Base-by-base conservation (phyloP, 805 yeast species). In the Yarrowia sp. region DNA sequence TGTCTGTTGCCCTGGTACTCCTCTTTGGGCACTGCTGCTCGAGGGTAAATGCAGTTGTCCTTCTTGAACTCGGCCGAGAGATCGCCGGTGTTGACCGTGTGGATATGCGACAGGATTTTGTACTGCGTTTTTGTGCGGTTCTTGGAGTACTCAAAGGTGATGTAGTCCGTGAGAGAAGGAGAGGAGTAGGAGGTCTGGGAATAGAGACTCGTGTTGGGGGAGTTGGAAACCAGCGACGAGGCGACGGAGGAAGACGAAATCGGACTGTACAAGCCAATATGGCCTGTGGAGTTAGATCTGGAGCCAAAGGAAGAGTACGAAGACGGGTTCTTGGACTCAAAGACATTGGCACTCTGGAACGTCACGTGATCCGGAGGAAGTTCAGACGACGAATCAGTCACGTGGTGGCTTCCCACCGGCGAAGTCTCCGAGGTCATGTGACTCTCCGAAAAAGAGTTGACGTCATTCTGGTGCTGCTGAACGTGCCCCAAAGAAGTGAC, bases 11-110 rank as follows among this genome's bases (percentile, higher is more conserved):
- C 83, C 31, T 68, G 71, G 65, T 78, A 79, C 61, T 73, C 73
- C n/a, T 71, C 73, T 1, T 71, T 68, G 0, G 80, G 76, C 6
- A 74, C 78, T 70, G 75, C 73, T 0, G 83, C 83, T n/a, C 78
- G 70, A 8, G 81, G 82, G 63, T 80, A 80, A 5, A 80, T 74
- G 66, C 84, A 78, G 68, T 80, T 80, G 16, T 72, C 72, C 10
- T 42, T 61, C 49, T 73, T 64, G 65, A 80, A 81, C 12, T 70
- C 68, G 5, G 67, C 64, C 7, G 72, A 67, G 31, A 79, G 66
- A 25, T 42, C 39, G 4, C 63, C 18, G 18, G 65, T 53, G 27
- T 66, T 67, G 38, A 71, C 70, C 5, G 67, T 49, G 21, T 68
- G 74, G 10, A 75, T 68, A 63, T 75, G 76, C 62, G 76, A 72